A percentile compares a stretch with the other conserved stretches of the same genome.
These are phyloP conservation scores for Diplosphaera chodatii DNA, from an alignment of 139 green algal genomes.

Conservation along the genomic window DNA sequence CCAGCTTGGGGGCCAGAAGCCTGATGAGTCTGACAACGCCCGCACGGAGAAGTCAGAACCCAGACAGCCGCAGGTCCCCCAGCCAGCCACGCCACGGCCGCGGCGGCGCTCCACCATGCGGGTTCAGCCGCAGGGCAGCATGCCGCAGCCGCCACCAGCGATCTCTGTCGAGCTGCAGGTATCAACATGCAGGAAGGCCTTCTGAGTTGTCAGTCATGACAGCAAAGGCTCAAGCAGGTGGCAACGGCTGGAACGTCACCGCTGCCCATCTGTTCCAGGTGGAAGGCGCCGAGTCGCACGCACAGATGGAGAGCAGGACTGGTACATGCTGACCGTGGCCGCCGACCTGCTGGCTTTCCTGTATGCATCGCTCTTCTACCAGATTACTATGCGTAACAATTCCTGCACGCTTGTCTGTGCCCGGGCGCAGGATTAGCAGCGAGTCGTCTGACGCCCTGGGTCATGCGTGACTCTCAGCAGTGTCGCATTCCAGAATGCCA, in stretches of 20 bases:
- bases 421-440: too few species aligned
- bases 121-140: constrained; percentile 4
- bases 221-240: too few species aligned
- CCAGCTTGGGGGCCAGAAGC: too few species aligned
- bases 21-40: too few species aligned
- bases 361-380: constrained; percentile 72
- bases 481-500: too few species aligned
- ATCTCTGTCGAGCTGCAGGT: constrained; percentile 3
- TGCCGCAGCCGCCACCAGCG: background rate
- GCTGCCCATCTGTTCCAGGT: too few species aligned
- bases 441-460: too few species aligned
- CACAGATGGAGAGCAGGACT: constrained; percentile 49
- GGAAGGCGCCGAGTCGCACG: constrained; percentile 36
- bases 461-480: too few species aligned
- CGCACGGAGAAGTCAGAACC: background rate
- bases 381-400: constrained; percentile 46
- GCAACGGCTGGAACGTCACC: too few species aligned
- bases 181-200: too few species aligned
- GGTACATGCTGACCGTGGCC: constrained; percentile 54
- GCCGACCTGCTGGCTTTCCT: constrained; percentile 69
- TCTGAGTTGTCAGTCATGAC: too few species aligned
- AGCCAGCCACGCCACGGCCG: background rate
- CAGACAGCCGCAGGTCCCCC: background rate
- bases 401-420: too few species aligned
- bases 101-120: background rate